Conservation (phyloP, 106 monocot species). For the Xerophyta viscosa region DNA sequence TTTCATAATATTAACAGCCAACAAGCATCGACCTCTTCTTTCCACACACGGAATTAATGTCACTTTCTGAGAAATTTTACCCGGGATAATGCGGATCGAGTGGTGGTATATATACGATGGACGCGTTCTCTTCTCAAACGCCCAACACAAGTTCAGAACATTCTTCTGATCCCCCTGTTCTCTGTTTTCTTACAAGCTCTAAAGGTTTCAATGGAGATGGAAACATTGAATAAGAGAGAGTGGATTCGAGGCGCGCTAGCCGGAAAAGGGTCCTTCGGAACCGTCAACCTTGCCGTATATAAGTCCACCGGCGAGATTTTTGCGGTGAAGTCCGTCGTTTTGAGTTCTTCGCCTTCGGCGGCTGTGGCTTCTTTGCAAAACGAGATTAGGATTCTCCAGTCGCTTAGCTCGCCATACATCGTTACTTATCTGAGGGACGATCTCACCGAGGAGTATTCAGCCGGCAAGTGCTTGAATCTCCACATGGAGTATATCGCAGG, state of each 20-base stretch:
- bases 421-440: constrained; percentile 44
- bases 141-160: too few relatives aligned
- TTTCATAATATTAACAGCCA: too few relatives aligned
- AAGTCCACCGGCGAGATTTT: constrained; percentile 25
- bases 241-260: constrained; percentile 43
- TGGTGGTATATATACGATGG: too few relatives aligned
- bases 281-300: constrained; percentile 49
- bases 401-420: constrained; percentile 37
- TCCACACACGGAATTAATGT: too few relatives aligned
- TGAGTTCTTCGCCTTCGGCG: not conserved
- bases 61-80: too few relatives aligned
- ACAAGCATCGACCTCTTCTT: too few relatives aligned
- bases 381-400: constrained; percentile 33
- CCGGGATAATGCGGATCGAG: too few relatives aligned
- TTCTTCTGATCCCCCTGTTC: too few relatives aligned
- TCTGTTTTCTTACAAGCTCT: too few relatives aligned
- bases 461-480: constrained; percentile 19
- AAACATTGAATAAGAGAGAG: not conserved
- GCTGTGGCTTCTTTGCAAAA: constrained; percentile 23
- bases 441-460: not conserved
- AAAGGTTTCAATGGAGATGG: not conserved
- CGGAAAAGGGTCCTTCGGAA: constrained; percentile 59
- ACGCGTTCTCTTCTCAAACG: too few relatives aligned
- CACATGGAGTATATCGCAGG: constrained; percentile 45
- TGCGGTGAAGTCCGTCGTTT: constrained; percentile 57